Conservation (phyloP, 768 basidiomycete species). For the Terana coerulea region DNA sequence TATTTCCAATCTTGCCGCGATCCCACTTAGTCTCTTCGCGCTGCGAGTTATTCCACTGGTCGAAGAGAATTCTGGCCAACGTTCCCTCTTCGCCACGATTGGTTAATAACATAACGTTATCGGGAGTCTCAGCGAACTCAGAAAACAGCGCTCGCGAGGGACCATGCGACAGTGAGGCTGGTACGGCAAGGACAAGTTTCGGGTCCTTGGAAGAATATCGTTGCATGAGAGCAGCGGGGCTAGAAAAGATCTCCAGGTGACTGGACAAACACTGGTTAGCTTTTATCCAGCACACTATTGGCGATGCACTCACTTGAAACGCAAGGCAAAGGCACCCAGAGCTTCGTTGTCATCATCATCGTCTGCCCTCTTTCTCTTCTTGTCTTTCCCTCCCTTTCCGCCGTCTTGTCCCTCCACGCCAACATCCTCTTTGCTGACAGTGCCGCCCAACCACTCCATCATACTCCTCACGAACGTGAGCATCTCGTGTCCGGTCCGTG, state of each 20-base stretch:
- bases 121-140: constrained; percentile 77
- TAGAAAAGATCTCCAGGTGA: constrained; percentile 88
- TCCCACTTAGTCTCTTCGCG: constrained; percentile 83
- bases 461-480: constrained; percentile 90
- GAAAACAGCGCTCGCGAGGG: constrained; percentile 84
- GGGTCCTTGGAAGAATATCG: constrained; percentile 85
- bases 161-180: constrained; percentile 89
- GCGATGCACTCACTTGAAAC: constrained; percentile 66
- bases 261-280: constrained; percentile 36
- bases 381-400: constrained; percentile 36
- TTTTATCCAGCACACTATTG: not conserved
- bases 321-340: constrained; percentile 77
- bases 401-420: constrained; percentile 61
- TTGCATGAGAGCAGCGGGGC: constrained; percentile 73
- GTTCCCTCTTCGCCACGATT: constrained; percentile 76
- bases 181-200: constrained; percentile 91
- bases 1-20: constrained; percentile 82
- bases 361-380: constrained; percentile 38
- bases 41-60: constrained; percentile 84
- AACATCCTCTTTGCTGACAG: constrained; percentile 88
- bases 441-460: constrained; percentile 99
- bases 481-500: constrained; percentile 90
- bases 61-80: constrained; percentile 72
- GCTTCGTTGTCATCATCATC: constrained; percentile 69
- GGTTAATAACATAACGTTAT: constrained; percentile 87